Conservation (phyloP, 176 grass and related monocot species). For the barley (Hordeum vulgare) region MorexV3_pseudomolecules_assembly NC_058524.1:212787824-212788323, state of each 20-base stretch:
- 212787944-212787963: background rate
- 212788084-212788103: conserved; percentile 9
- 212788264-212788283: background rate
- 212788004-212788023: conserved; percentile 14
- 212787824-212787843: background rate
- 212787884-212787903: background rate
- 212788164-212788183: background rate
- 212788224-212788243: conserved; percentile 34
- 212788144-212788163: conserved; percentile 49
- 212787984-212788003: background rate
- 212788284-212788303: conserved; percentile 35
- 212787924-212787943: background rate
- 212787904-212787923: background rate
- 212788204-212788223: conserved; percentile 14
- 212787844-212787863: background rate
- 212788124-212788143: conserved; percentile 45
- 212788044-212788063: conserved; percentile 43
- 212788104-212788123: conserved; percentile 31
- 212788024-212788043: conserved; percentile 43
- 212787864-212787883: background rate
- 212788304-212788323: conserved; percentile 56
- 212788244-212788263: conserved; percentile 48
- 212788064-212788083: conserved; percentile 44
- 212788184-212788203: conserved; percentile 7
- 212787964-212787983: background rate